Conservation (phyloP, 2,329 filamentous ascomycete species). For the Aureobasidium sp. region DNA sequence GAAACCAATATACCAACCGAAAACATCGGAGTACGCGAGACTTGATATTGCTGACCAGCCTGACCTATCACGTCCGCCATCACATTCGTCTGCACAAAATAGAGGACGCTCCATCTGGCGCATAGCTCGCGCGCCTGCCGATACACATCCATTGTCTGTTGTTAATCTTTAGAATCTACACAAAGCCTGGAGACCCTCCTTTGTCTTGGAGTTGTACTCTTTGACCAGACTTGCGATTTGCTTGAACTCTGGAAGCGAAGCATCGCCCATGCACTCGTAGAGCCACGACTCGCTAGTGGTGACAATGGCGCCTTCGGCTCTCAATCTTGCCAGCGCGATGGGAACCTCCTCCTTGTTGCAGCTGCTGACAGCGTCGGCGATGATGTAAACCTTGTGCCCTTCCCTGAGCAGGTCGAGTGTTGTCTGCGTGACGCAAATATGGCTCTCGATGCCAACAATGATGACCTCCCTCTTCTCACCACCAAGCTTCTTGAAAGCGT, state of each 20-base stretch:
- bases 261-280: conserved; percentile 85
- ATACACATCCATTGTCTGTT: neutral
- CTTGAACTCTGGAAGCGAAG: conserved; percentile 64
- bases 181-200: conserved; percentile 58
- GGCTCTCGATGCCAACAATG: conserved; percentile 84
- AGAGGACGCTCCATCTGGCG: neutral
- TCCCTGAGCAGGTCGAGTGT: conserved; percentile 68
- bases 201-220: conserved; percentile 65
- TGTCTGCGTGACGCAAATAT: conserved; percentile 94
- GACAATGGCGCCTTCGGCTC: conserved; percentile 67
- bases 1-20: neutral
- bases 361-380: conserved; percentile 85
- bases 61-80: neutral
- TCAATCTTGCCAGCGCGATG: conserved; percentile 68
- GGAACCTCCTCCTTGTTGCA: conserved; percentile 76
- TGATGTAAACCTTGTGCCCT: conserved; percentile 76
- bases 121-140: neutral
- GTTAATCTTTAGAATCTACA: conserved; percentile 35
- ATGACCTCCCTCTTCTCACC: conserved; percentile 49
- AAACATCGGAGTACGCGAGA: neutral
- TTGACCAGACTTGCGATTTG: conserved; percentile 70
- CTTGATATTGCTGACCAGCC: neutral
- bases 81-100: neutral
- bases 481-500: conserved; percentile 35
- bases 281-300: conserved; percentile 85